Evolutionary conservation across 2,329 filamentous ascomycete species (phyloP).

Genomic region (Penicillium sp.): DNA sequence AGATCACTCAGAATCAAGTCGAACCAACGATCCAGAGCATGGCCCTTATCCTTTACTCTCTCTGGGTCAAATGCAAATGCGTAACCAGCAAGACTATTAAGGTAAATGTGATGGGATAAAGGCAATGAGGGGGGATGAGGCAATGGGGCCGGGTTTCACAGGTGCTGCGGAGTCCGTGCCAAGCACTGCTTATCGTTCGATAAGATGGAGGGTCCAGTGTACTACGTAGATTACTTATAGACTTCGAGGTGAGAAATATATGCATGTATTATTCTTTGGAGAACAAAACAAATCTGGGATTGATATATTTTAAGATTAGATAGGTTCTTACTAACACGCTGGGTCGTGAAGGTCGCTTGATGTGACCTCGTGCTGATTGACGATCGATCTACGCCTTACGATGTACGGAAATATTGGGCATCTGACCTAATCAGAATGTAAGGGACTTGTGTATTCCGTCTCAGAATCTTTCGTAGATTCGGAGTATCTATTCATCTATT

Average conservation of each 20-base stretch:
- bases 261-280: neutral
- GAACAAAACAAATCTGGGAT: neutral
- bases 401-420: neutral
- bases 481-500: neutral
- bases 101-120: conserved; percentile 16
- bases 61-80: conserved; percentile 4
- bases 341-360: conserved; percentile 7
- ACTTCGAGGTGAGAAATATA: neutral
- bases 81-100: conserved; percentile 10
- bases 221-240: neutral
- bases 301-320: neutral
- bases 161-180: conserved; percentile 23
- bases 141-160: conserved; percentile 23
- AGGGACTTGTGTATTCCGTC: neutral
- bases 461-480: neutral
- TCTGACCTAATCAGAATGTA: conserved; percentile 11
- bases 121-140: conserved; percentile 25
- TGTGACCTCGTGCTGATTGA: conserved; percentile 11
- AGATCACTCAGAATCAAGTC: neutral
- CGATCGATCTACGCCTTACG: conserved; percentile 4
- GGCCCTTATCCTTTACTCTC: neutral
- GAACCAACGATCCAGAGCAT: conserved; percentile 5
- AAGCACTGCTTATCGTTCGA: conserved; percentile 25
- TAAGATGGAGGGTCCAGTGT: conserved; percentile 15
- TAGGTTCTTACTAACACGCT: neutral